These are phyloP conservation scores for Lolium perenne DNA, from an alignment of 176 grass and related monocot genomes.

Conservation along the genomic window DNA sequence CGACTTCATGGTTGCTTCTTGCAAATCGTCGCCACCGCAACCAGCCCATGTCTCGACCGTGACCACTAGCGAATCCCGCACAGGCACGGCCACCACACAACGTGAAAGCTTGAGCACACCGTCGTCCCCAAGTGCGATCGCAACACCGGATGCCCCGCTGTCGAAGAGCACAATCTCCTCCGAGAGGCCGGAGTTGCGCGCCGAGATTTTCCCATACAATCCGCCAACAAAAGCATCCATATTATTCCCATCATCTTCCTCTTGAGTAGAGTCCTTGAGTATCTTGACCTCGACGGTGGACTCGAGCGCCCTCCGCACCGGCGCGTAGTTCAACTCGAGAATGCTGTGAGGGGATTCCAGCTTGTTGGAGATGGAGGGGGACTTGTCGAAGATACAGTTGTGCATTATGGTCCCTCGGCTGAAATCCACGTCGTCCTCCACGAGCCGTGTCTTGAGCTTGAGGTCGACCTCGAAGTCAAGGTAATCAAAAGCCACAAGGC, in stretches of 20 bases:
- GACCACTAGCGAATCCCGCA: neutral
- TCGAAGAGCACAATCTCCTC: neutral
- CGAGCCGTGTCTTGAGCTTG: neutral
- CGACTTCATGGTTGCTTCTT: neutral
- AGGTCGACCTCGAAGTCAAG: neutral
- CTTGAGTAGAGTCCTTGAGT: neutral
- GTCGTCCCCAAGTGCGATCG: neutral
- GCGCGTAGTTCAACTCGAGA: neutral
- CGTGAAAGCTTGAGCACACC: neutral
- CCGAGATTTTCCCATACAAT: neutral
- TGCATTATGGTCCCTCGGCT: neutral
- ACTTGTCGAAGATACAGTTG: neutral
- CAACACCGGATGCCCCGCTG: neutral
- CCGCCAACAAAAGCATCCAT: too few relatives aligned
- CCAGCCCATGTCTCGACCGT: neutral
- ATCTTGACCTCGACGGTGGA: neutral
- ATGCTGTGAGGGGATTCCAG: neutral
- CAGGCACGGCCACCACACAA: neutral
- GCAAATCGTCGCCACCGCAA: neutral
- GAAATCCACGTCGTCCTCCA: neutral
- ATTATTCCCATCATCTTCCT: too few relatives aligned
- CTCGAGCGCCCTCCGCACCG: neutral
- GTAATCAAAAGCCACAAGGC: neutral
- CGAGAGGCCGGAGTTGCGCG: neutral
- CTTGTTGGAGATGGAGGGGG: neutral